phyloP scores from a whole-genome alignment of 225 moss, liverwort and hornwort species.

The Sphagnum contortum region DNA sequence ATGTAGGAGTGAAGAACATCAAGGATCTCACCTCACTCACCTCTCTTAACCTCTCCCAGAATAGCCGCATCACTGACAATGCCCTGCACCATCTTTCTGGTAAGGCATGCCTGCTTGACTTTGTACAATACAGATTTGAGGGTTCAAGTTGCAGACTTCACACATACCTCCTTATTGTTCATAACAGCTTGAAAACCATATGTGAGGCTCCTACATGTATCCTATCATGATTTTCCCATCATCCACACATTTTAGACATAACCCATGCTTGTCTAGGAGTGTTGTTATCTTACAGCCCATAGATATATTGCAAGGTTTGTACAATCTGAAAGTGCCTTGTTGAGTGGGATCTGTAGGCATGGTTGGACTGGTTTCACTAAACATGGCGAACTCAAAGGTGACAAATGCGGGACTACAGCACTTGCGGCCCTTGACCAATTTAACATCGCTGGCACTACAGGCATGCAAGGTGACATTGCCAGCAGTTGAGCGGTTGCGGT shows the following conservation, averaged over 20 bases:
- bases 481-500: constrained; percentile 64
- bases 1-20: constrained; percentile 73
- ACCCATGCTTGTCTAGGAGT: too few relatives aligned
- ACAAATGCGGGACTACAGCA: constrained; percentile 83
- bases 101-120: constrained; percentile 3
- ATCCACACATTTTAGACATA: too few relatives aligned
- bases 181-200: too few relatives aligned
- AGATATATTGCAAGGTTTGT: too few relatives aligned
- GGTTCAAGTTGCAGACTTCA: too few relatives aligned
- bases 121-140: too few relatives aligned
- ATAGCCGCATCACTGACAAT: constrained; percentile 69
- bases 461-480: constrained; percentile 65
- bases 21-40: constrained; percentile 75
- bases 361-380: constrained; percentile 76
- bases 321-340: too few relatives aligned
- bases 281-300: too few relatives aligned
- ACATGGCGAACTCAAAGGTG: constrained; percentile 67
- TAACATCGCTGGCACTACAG: constrained; percentile 79
- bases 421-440: constrained; percentile 58
- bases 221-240: too few relatives aligned
- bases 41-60: constrained; percentile 81
- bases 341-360: constrained; percentile 33
- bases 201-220: too few relatives aligned
- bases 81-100: constrained; percentile 76
- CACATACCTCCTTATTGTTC: too few relatives aligned